Evolutionary conservation across 139 green algal genomes (phyloP).

Genomic region (Chlorella sp.): DNA sequence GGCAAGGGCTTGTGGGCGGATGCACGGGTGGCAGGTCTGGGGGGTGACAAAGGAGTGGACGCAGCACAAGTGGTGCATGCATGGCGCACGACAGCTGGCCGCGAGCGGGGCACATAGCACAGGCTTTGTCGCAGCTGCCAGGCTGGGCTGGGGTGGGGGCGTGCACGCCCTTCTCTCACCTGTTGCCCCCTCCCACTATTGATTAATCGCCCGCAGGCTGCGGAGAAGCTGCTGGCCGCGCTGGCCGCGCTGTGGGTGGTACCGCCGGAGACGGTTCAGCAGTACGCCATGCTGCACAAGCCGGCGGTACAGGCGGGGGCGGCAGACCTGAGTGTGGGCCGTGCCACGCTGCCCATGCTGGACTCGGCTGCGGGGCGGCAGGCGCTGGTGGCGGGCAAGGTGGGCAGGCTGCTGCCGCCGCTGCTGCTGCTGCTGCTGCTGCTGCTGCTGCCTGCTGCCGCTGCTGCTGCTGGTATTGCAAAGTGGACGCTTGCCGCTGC

Average conservation of each 20-base stretch:
- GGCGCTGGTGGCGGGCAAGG: conserved; percentile 33
- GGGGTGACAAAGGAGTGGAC: too few species aligned
- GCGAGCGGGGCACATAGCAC: background rate
- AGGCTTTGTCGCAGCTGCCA: background rate
- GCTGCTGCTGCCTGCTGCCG: too few species aligned
- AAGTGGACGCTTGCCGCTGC: too few species aligned
- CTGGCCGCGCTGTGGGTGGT: conserved; percentile 72
- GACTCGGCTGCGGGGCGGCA: background rate
- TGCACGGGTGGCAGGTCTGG: too few species aligned
- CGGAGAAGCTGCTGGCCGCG: conserved; percentile 50
- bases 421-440: too few species aligned
- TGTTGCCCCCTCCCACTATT: background rate
- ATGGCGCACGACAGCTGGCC: too few species aligned
- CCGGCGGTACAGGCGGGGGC: conserved; percentile 55
- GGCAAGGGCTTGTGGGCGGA: too few species aligned
- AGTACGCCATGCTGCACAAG: conserved; percentile 70
- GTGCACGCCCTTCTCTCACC: background rate
- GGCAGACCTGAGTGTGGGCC: conserved; percentile 37
- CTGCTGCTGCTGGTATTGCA: background rate
- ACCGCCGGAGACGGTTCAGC: conserved; percentile 42
- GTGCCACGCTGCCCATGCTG: conserved; percentile 46
- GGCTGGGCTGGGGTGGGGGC: background rate
- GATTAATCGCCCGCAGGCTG: conserved; percentile 42
- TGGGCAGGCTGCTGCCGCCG: too few species aligned
- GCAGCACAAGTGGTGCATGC: too few species aligned